phyloP scores from a whole-genome alignment of 306 rosid genomes.

The Quillaja saponaria region DNA sequence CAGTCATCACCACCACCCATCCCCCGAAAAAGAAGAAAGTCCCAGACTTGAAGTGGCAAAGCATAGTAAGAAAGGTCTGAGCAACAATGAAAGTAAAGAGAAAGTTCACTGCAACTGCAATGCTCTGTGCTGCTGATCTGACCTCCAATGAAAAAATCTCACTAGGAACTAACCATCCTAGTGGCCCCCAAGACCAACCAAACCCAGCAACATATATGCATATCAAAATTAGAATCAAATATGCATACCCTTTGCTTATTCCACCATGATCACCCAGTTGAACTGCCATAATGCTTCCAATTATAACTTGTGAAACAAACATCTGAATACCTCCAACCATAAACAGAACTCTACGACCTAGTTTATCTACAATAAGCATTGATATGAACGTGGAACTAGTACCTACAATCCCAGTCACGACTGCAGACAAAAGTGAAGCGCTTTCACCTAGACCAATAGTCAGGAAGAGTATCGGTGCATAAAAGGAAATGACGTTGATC shows the following conservation, averaged over 20 bases:
- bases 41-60: conserved; percentile 45
- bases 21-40: conserved; percentile 61
- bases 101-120: conserved; percentile 54
- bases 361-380: conserved; percentile 49
- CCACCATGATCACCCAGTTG: conserved; percentile 41
- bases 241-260: conserved; percentile 41
- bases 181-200: conserved; percentile 54
- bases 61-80: conserved; percentile 49
- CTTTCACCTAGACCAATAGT: conserved; percentile 55
- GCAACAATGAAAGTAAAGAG: conserved; percentile 46
- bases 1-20: conserved; percentile 49
- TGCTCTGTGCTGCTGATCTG: conserved; percentile 46
- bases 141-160: conserved; percentile 50
- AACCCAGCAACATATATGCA: conserved; percentile 48
- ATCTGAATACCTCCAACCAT: conserved; percentile 47
- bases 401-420: conserved; percentile 44
- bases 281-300: conserved; percentile 42
- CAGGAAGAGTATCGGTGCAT: conserved; percentile 49
- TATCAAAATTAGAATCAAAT: conserved; percentile 37
- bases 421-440: conserved; percentile 47
- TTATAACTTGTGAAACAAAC: conserved; percentile 27
- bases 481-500: conserved; percentile 55
- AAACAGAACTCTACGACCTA: conserved; percentile 48
- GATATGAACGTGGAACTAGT: conserved; percentile 47
- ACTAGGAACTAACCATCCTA: conserved; percentile 49